Conservation (phyloP, 192 early-diverging fungal species). For the Mortierella alpina region DNA sequence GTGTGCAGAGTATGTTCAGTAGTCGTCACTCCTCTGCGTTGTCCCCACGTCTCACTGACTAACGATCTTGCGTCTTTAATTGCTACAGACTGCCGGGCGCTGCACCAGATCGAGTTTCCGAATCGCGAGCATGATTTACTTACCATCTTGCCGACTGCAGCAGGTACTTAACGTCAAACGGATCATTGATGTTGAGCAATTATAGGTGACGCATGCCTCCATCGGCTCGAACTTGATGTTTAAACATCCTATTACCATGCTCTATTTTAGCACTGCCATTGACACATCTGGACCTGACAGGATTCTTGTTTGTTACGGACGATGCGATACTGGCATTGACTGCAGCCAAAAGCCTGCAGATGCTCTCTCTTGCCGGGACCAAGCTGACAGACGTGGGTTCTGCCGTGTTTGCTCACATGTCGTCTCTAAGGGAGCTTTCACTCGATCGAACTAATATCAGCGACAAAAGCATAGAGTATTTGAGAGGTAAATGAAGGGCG, state of each 20-base stretch:
- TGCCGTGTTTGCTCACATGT: conserved; percentile 34
- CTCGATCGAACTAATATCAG: conserved; percentile 58
- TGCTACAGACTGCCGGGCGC: conserved; percentile 26
- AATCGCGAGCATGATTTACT: conserved; percentile 61
- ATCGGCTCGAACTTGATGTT: neutral
- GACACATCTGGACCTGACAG: conserved; percentile 55
- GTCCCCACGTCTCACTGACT: neutral
- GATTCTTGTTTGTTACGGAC: conserved; percentile 58
- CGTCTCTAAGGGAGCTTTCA: conserved; percentile 49
- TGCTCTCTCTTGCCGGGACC: conserved; percentile 59
- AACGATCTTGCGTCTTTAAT: neutral
- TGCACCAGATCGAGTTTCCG: conserved; percentile 60
- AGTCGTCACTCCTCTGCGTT: neutral
- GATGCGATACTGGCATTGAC: conserved; percentile 47
- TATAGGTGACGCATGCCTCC: neutral
- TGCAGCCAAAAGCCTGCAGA: conserved; percentile 49
- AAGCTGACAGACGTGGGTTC: conserved; percentile 64
- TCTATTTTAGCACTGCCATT: conserved; percentile 57
- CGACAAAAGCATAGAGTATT: conserved; percentile 55
- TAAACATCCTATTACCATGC: neutral
- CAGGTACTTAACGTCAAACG: conserved; percentile 30
- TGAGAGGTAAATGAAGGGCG: conserved; percentile 33
- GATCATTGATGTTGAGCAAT: neutral
- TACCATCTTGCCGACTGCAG: conserved; percentile 42
- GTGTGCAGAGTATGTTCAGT: conserved; percentile 5